phyloP scores from a whole-genome alignment of 108 stramenopile genomes.

The Epipyxis sp. region DNA sequence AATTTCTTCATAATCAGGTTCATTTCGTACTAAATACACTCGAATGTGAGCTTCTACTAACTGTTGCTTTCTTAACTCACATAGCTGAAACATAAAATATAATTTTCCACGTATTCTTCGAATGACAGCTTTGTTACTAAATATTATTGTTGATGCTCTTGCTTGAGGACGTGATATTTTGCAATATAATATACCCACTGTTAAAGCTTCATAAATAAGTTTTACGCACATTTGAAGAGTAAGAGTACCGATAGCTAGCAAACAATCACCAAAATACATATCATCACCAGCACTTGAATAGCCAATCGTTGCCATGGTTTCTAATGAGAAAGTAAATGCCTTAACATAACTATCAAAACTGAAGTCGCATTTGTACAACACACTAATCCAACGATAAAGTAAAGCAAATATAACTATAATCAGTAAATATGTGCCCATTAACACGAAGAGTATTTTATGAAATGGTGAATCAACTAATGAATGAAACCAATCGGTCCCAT shows the following conservation, averaged over 20 bases:
- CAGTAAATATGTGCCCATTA: constrained; percentile 13
- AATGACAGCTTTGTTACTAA: constrained; percentile 78
- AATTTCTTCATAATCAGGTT: not conserved
- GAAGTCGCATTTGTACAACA: constrained; percentile 38
- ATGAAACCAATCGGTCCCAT: constrained; percentile 49
- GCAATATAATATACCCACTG: constrained; percentile 84
- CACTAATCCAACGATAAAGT: constrained; percentile 41
- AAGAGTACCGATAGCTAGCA: constrained; percentile 75
- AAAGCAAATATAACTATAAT: constrained; percentile 39
- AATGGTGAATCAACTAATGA: constrained; percentile 52
- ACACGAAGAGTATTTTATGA: constrained; percentile 36
- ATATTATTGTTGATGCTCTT: constrained; percentile 79
- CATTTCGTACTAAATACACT: constrained; percentile 58
- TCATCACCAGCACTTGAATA: constrained; percentile 74
- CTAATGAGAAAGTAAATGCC: constrained; percentile 75
- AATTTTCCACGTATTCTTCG: constrained; percentile 67
- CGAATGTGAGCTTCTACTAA: constrained; percentile 84
- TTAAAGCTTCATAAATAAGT: constrained; percentile 80
- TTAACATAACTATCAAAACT: constrained; percentile 42
- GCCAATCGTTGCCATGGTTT: constrained; percentile 89
- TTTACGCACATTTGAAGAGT: constrained; percentile 72
- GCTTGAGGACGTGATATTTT: constrained; percentile 76
- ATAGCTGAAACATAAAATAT: constrained; percentile 88
- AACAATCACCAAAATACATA: constrained; percentile 86
- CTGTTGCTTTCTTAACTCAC: constrained; percentile 82